Base-by-base conservation (phyloP, 2,329 filamentous ascomycete species). In the Colletotrichum eleusines region DNA sequence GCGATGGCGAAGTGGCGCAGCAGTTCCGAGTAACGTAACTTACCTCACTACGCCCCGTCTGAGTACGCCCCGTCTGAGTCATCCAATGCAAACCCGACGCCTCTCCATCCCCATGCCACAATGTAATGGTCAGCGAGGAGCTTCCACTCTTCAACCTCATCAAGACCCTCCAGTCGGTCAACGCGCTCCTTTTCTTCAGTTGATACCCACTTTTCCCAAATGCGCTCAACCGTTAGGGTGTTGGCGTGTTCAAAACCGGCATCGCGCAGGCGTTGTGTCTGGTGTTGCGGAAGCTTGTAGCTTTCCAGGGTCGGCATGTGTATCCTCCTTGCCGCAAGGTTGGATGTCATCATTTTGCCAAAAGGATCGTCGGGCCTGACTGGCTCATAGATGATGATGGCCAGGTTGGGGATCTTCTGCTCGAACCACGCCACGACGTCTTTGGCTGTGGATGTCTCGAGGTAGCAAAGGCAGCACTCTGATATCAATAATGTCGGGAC, bases 131-230 rank as follows among this genome's bases (percentile, higher is more conserved):
- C 89, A 0, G 94, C 93, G 75, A 99, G 81, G 75, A 99, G 81
- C 76, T 91, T 87, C 92, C 96, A 97, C 82, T 99, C 96, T 81
- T 99, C 96, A 31, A 98, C 87, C 81, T 99, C 96, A 81, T 99
- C 96, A 73, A 99, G 81, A 76, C 96, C 94, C 80, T 99, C 95
- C 33, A 98, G 79, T 14, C 83, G 81, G 73, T 95, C 91, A 1
- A 98, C 89, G 58, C 95, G 85, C 76, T 93, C 91, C 80, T 94
- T 95, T 81, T 98, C 95, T 2, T 84, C 83, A 0, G 84, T 78
- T 0, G 78, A 77, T 3, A 97, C 85, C 94, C 95, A 98, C 1
- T 81, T 81, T 62, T 91, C 87, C 91, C 93, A 98, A 46, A 97
- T 88, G n/a, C 79, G 76, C 63, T 84, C 81, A 48, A 89, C 81